Conservation (phyloP, 2,329 filamentous ascomycete genomes). For the Pseudogymnoascus sp. region DNA sequence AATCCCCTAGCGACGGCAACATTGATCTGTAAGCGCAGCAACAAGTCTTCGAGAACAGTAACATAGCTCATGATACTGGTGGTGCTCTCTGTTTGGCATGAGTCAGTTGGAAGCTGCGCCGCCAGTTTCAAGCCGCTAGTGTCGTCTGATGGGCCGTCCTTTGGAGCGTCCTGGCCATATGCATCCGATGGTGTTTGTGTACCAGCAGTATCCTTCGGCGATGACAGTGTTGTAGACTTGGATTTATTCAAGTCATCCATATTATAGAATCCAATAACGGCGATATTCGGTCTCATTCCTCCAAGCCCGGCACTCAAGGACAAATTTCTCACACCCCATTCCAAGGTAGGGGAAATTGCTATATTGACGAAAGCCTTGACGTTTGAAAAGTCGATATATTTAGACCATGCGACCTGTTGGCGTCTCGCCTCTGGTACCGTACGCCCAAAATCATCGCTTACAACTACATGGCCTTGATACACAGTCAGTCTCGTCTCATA, state of each 20-base stretch:
- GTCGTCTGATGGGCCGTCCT: slow-evolving; percentile 37
- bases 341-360: slow-evolving; percentile 72
- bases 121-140: slow-evolving; percentile 51
- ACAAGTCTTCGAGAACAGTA: slow-evolving; percentile 74
- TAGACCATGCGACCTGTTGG: slow-evolving; percentile 77
- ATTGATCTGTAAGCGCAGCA: slow-evolving; percentile 72
- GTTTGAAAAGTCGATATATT: slow-evolving; percentile 77
- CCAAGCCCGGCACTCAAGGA: slow-evolving; percentile 76
- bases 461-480: slow-evolving; percentile 80
- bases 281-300: slow-evolving; percentile 85
- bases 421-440: slow-evolving; percentile 75
- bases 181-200: background rate
- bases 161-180: background rate
- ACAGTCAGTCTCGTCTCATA: background rate
- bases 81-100: slow-evolving; percentile 59
- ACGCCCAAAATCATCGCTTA: slow-evolving; percentile 71
- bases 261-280: slow-evolving; percentile 73
- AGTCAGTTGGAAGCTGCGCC: slow-evolving; percentile 60
- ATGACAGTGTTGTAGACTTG: background rate
- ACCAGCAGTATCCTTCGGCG: slow-evolving; percentile 21
- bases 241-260: slow-evolving; percentile 66
- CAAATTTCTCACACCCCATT: slow-evolving; percentile 79
- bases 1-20: slow-evolving; percentile 81
- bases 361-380: slow-evolving; percentile 90
- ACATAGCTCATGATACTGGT: slow-evolving; percentile 70